A percentile compares a stretch with the other conserved stretches of the same genome.
Conservation (phyloP, 345 rosid genomes). For the Syzygium aromaticum region DNA sequence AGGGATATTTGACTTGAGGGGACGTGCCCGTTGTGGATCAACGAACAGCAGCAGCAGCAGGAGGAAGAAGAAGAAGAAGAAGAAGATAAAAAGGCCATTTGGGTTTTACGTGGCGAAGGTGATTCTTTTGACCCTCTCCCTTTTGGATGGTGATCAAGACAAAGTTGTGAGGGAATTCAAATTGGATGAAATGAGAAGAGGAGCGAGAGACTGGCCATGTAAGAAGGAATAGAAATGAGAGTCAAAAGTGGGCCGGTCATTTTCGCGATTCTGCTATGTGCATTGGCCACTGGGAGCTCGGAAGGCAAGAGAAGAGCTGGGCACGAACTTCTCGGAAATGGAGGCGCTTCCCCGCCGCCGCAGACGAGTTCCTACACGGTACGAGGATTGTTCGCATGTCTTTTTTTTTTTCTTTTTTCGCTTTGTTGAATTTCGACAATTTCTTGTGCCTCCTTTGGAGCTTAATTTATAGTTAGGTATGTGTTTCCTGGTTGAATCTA, state of each 20-base stretch:
- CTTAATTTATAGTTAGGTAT: neutral
- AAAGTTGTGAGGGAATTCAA: neutral
- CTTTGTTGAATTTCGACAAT: neutral
- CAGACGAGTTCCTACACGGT: slow-evolving; percentile 13
- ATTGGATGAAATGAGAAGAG: slow-evolving; percentile 41
- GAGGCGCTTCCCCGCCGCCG: neutral
- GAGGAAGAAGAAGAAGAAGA: neutral
- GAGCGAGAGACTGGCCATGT: slow-evolving; percentile 17
- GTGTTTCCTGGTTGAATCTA: neutral
- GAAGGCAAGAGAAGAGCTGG: slow-evolving; percentile 12
- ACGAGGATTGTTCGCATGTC: neutral
- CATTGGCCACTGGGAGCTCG: slow-evolving; percentile 10
- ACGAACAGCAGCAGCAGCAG: neutral
- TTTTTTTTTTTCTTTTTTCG: neutral
- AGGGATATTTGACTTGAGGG: neutral
- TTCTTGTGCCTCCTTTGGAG: neutral
- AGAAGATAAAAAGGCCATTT: neutral
- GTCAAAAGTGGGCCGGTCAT: slow-evolving; percentile 14
- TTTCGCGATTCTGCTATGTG: slow-evolving; percentile 22
- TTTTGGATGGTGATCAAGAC: neutral
- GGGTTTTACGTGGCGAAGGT: neutral
- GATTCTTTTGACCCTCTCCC: neutral
- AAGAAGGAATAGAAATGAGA: slow-evolving; percentile 32
- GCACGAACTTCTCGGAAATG: slow-evolving; percentile 3
- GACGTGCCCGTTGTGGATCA: neutral